Conservation (phyloP, 1,139 yeast genomes). For the Pneumocystis carinii region DNA sequence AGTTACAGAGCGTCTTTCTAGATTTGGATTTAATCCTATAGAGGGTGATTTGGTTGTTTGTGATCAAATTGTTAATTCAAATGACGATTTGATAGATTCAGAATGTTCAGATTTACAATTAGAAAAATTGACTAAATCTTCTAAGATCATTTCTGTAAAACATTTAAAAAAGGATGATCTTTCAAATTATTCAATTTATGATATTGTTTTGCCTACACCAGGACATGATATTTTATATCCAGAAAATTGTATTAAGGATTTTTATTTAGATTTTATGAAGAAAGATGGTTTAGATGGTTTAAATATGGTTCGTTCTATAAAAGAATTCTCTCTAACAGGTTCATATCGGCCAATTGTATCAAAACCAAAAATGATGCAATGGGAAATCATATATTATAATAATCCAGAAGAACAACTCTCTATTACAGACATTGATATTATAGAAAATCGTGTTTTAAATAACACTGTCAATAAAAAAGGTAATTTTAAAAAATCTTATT, state of each 20-base stretch:
- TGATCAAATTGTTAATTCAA: conserved; percentile 17
- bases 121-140: conserved; percentile 41
- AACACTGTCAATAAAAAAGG: conserved; percentile 14
- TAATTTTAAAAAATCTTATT: conserved; percentile 7
- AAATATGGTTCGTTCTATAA: conserved; percentile 67
- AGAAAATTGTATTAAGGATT: conserved; percentile 43
- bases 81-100: conserved; percentile 18
- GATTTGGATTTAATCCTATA: conserved; percentile 54
- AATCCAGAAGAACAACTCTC: conserved; percentile 56
- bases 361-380: conserved; percentile 51
- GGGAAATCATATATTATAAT: conserved; percentile 45
- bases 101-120: conserved; percentile 35
- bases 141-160: conserved; percentile 31
- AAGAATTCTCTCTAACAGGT: conserved; percentile 85
- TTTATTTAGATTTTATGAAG: conserved; percentile 61
- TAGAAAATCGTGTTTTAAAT: conserved; percentile 20
- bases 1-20: conserved; percentile 59
- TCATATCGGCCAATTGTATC: conserved; percentile 68
- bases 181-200: conserved; percentile 53
- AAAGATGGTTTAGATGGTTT: conserved; percentile 71
- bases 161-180: conserved; percentile 50
- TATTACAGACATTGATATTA: conserved; percentile 64
- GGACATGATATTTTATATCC: conserved; percentile 86
- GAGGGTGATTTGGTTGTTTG: conserved; percentile 62
- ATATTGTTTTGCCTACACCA: conserved; percentile 84